Conservation (phyloP, 768 basidiomycete genomes). For the Gelatoporia subvermispora region DNA sequence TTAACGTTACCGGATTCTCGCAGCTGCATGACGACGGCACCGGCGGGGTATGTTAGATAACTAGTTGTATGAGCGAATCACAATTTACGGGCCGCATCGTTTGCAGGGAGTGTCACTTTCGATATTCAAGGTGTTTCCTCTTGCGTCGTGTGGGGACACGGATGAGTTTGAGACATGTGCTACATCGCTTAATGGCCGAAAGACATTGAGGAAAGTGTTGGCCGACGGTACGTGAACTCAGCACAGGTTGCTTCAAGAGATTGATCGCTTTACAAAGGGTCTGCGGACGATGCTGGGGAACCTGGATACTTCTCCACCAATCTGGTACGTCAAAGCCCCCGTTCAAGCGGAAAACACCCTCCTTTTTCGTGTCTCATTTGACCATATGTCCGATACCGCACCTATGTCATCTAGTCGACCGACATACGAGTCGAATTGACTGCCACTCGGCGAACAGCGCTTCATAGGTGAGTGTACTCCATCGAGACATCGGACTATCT, state of each 20-base stretch:
- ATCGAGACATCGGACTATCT: too few relatives aligned
- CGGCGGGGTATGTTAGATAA: conserved; percentile 45
- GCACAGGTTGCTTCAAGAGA: background rate
- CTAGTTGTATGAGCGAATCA: background rate
- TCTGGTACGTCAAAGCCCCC: conserved; percentile 33
- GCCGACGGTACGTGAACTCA: conserved; percentile 36
- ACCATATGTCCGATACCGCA: background rate
- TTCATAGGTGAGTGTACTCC: conserved; percentile 43
- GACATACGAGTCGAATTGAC: conserved; percentile 56
- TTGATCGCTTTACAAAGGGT: conserved; percentile 31
- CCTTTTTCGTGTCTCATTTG: background rate
- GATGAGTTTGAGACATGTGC: conserved; percentile 45
- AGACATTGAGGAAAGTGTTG: conserved; percentile 43
- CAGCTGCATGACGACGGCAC: conserved; percentile 62
- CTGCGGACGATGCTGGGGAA: conserved; percentile 55
- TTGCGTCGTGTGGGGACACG: conserved; percentile 36
- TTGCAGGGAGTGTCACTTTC: conserved; percentile 40
- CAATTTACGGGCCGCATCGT: background rate
- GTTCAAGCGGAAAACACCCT: too few relatives aligned
- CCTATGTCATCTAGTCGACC: conserved; percentile 35
- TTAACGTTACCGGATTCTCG: conserved; percentile 51
- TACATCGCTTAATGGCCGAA: conserved; percentile 42
- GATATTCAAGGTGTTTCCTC: conserved; percentile 59
- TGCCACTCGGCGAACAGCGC: conserved; percentile 50
- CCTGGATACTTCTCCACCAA: conserved; percentile 67